Evolutionary conservation across 768 basidiomycete species (phyloP).

Genomic region (Cystofilobasidium capitatum): DNA sequence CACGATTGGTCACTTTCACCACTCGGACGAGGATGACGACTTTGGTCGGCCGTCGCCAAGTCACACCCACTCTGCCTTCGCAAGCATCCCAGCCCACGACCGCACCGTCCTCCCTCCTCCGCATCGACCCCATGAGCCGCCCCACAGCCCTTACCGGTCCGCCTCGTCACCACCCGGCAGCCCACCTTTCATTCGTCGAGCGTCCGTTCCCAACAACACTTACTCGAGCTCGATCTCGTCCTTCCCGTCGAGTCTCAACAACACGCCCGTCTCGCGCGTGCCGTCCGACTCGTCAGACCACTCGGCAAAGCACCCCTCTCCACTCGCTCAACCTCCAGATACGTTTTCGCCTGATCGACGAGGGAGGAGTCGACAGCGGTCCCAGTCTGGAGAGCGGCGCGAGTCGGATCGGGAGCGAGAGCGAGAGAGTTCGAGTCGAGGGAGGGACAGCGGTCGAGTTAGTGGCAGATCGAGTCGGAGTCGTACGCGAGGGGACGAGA

Average conservation of each 20-base stretch:
- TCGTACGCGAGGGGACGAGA: conserved; percentile 9
- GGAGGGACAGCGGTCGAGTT: background rate
- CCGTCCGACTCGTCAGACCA: conserved; percentile 1
- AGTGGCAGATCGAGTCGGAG: conserved; percentile 5
- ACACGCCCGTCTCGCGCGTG: background rate
- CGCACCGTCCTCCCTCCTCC: no score
- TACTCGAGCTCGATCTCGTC: background rate
- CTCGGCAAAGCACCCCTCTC: background rate
- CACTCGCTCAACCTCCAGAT: background rate
- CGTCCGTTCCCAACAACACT: conserved; percentile 14
- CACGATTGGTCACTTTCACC: background rate
- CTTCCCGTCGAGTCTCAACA: background rate
- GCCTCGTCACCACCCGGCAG: background rate
- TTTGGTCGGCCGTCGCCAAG: background rate
- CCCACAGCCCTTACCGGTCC: background rate
- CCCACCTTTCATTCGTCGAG: conserved; percentile 4
- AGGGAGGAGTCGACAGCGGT: conserved; percentile 1
- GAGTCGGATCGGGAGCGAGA: background rate
- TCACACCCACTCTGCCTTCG: background rate
- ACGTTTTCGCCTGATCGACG: background rate
- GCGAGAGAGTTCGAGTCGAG: background rate
- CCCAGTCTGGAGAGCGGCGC: background rate
- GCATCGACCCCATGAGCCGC: no score
- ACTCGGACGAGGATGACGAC: background rate
- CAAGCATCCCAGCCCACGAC: no score